phyloP scores from a whole-genome alignment of 2,329 filamentous ascomycete genomes.

The Apiospora kogelbergensis region DNA sequence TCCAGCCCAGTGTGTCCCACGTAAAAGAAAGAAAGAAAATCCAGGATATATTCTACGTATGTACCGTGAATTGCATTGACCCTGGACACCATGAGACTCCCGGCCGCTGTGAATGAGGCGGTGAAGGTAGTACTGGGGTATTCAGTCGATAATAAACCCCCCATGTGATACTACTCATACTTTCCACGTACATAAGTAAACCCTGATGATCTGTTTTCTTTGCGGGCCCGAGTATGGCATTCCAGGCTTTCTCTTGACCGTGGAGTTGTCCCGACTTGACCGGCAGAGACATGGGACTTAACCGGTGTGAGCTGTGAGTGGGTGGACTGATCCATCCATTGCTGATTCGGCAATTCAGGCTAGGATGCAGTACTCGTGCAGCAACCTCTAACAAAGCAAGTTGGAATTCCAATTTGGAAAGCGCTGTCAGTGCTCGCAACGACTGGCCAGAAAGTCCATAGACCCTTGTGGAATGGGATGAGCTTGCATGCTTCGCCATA shows the following conservation, averaged over 20 bases:
- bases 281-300: not conserved
- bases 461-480: not conserved
- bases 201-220: not conserved
- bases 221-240: not conserved
- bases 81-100: not conserved
- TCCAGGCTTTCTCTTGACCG: not conserved
- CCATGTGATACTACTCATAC: not conserved
- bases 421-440: not conserved
- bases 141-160: not conserved
- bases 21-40: not conserved
- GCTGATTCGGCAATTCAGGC: conserved; percentile 22
- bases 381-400: not conserved
- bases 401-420: not conserved
- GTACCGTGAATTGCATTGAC: not conserved
- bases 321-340: conserved; percentile 13
- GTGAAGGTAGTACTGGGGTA: conserved; percentile 1
- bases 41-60: not conserved
- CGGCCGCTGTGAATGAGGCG: not conserved
- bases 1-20: not conserved
- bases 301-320: conserved; percentile 1
- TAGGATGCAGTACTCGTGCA: not conserved
- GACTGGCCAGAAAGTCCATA: not conserved
- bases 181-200: not conserved
- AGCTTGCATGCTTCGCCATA: not conserved
- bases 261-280: not conserved